These are phyloP conservation scores for Ascochyta clinopodiicola DNA, from an alignment of 2,329 filamentous ascomycete genomes.

Conservation along the genomic window DNA sequence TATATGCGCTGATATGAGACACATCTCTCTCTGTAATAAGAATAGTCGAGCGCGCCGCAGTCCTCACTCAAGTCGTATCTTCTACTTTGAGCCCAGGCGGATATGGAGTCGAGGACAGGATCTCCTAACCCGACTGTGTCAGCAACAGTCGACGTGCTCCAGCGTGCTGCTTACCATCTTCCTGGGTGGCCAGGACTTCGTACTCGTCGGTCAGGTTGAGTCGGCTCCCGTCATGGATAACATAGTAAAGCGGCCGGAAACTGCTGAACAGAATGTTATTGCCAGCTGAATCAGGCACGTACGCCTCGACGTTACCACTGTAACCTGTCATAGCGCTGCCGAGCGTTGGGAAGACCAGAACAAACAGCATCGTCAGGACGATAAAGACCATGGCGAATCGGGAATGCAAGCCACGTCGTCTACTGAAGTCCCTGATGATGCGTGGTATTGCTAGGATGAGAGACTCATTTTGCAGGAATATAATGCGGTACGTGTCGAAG, in stretches of 20 bases:
- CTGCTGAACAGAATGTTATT: constrained; percentile 12
- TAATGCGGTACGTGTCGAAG: constrained; percentile 17
- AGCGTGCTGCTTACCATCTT: no score
- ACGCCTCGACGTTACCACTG: constrained; percentile 10
- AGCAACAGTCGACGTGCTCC: no score
- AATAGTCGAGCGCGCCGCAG: no score
- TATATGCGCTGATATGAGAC: no score
- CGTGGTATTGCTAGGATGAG: constrained; percentile 5
- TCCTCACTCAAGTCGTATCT: no score
- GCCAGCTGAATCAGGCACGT: constrained; percentile 4
- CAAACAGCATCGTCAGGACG: constrained; percentile 19
- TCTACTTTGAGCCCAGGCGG: no score
- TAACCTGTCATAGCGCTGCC: constrained; percentile 29
- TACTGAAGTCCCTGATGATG: constrained; percentile 9
- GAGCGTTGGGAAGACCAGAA: constrained; percentile 21
- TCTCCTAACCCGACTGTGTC: no score
- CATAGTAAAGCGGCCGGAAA: constrained; percentile 12
- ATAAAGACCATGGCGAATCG: constrained; percentile 25
- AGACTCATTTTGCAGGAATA: constrained; percentile 22
- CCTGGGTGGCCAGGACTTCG: no score
- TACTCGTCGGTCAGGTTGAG: constrained; percentile 13
- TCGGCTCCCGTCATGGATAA: constrained; percentile 19
- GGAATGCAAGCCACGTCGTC: constrained; percentile 10
- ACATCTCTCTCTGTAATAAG: no score
- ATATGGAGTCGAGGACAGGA: no score